Evolutionary conservation across 768 basidiomycete genomes (phyloP).

Genomic region (Russula emetica): DNA sequence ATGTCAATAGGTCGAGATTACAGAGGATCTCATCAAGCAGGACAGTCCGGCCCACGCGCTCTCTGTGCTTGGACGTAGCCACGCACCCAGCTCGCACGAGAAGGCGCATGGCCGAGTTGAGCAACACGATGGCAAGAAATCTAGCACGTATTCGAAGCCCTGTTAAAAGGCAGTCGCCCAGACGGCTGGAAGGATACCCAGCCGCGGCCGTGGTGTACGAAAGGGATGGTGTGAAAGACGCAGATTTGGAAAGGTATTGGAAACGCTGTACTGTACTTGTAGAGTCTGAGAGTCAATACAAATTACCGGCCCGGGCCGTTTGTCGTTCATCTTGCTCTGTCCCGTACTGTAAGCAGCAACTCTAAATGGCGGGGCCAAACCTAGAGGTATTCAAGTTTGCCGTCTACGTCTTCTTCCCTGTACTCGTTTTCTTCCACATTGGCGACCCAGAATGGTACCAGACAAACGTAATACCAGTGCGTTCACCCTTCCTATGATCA

Average conservation of each 20-base stretch:
- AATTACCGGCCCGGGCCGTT: neutral
- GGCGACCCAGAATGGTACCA: slow-evolving; percentile 88
- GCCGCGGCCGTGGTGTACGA: neutral
- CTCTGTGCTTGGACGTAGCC: slow-evolving; percentile 38
- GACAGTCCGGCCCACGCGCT: slow-evolving; percentile 52
- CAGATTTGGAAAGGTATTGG: neutral
- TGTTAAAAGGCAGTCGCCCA: slow-evolving; percentile 41
- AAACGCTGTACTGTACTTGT: slow-evolving; percentile 4
- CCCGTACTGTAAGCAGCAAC: neutral
- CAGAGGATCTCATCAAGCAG: slow-evolving; percentile 49
- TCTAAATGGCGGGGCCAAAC: slow-evolving; percentile 58
- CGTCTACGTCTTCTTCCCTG: slow-evolving; percentile 80
- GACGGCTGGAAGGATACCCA: neutral
- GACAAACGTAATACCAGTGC: slow-evolving; percentile 68
- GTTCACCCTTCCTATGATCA: slow-evolving; percentile 28
- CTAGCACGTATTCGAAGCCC: slow-evolving; percentile 64
- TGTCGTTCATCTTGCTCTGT: neutral
- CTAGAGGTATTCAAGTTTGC: slow-evolving; percentile 90
- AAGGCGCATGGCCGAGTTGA: slow-evolving; percentile 42
- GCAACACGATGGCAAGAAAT: slow-evolving; percentile 40
- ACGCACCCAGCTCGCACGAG: slow-evolving; percentile 36
- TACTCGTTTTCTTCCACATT: slow-evolving; percentile 75
- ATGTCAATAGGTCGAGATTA: slow-evolving; percentile 52
- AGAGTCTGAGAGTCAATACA: neutral
- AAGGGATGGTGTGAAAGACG: neutral